Evolutionary conservation across 2,329 filamentous ascomycete species (phyloP).

Genomic region (Exophiala calicioides): DNA sequence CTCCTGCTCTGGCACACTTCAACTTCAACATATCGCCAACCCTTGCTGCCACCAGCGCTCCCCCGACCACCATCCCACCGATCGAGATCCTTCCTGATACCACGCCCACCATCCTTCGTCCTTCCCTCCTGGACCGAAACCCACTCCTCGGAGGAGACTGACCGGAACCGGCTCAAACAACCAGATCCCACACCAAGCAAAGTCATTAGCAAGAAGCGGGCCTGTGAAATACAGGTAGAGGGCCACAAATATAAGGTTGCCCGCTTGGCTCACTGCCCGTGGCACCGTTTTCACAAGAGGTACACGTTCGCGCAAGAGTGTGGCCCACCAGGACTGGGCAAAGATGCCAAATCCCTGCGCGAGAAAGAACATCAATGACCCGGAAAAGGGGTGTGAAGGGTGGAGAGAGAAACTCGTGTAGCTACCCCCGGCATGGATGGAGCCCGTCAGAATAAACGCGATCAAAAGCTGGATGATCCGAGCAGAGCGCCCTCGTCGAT

Average conservation of each 20-base stretch:
- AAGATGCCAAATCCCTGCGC: slow-evolving; percentile 67
- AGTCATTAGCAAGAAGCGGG: slow-evolving; percentile 70
- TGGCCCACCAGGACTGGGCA: slow-evolving; percentile 54
- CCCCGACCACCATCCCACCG: slow-evolving; percentile 28
- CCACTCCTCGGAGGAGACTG: slow-evolving; percentile 67
- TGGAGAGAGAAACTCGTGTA: slow-evolving; percentile 60
- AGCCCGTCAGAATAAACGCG: slow-evolving; percentile 67
- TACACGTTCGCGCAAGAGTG: slow-evolving; percentile 33
- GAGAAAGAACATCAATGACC: slow-evolving; percentile 68
- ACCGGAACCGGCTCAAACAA: slow-evolving; percentile 79
- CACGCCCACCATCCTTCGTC: slow-evolving; percentile 70
- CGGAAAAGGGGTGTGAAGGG: slow-evolving; percentile 55
- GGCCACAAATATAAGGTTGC: slow-evolving; percentile 64
- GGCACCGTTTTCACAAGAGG: slow-evolving; percentile 46
- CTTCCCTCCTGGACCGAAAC: slow-evolving; percentile 55
- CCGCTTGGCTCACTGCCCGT: slow-evolving; percentile 47
- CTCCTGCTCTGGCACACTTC: background rate
- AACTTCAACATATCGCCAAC: slow-evolving; percentile 29
- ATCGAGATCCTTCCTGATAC: slow-evolving; percentile 34
- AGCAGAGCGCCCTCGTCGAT: slow-evolving; percentile 31
- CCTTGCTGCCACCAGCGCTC: slow-evolving; percentile 32
- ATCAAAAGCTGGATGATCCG: slow-evolving; percentile 46
- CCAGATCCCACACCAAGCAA: slow-evolving; percentile 73
- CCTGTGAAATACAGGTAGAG: slow-evolving; percentile 70
- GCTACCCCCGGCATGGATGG: slow-evolving; percentile 72